phyloP scores from a whole-genome alignment of 2,329 filamentous ascomycete species.

The Penicillium sp. region DNA sequence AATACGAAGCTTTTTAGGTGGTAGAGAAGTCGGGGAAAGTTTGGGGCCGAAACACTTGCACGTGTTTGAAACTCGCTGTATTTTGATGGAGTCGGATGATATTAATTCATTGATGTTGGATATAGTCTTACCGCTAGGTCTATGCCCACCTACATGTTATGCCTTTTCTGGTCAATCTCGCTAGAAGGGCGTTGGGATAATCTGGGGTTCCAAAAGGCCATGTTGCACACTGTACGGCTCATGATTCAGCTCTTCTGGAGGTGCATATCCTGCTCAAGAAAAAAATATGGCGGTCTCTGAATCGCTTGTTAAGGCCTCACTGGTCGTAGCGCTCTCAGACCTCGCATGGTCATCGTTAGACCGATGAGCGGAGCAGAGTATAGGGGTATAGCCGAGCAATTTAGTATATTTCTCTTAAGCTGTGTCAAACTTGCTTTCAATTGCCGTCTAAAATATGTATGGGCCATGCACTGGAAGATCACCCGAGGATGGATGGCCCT shows the following conservation, averaged over 20 bases:
- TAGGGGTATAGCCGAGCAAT: not conserved
- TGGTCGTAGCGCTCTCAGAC: not conserved
- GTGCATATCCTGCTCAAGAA: not conserved
- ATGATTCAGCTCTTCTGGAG: not conserved
- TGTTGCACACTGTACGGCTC: not conserved
- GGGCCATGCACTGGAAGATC: not conserved
- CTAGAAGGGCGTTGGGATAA: not conserved
- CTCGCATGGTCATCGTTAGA: not conserved
- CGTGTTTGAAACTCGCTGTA: not conserved
- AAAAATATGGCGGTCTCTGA: too few species aligned
- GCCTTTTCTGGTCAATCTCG: not conserved
- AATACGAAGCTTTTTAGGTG: not conserved
- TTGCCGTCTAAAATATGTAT: not conserved
- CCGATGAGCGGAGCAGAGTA: not conserved
- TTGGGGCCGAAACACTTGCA: not conserved
- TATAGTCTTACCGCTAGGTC: not conserved
- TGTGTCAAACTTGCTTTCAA: not conserved
- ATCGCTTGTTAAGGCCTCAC: not conserved
- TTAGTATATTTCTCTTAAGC: not conserved
- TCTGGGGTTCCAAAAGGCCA: not conserved
- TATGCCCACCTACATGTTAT: not conserved
- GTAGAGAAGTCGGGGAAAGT: constrained; percentile 3
- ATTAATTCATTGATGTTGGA: not conserved
- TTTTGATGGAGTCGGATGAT: not conserved
- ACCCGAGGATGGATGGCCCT: not conserved